Conservation (phyloP, 768 basidiomycete genomes). For the Auriculariales sp. region DNA sequence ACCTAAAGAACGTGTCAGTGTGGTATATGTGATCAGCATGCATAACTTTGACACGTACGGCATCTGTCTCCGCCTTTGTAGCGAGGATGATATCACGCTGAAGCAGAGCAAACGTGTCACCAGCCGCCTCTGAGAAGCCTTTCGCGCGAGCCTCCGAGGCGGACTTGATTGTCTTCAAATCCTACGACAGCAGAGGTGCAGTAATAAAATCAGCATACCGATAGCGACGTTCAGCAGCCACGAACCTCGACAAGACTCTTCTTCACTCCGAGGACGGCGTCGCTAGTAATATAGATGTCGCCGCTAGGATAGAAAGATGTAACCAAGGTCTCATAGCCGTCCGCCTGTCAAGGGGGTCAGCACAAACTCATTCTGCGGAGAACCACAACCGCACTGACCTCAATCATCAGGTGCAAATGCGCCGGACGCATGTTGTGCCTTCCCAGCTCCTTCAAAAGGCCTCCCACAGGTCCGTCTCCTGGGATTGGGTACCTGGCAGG, state of each 20-base stretch:
- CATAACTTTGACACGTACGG: too few species aligned
- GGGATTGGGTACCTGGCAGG: too few species aligned
- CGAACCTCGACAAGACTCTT: slow-evolving; percentile 61
- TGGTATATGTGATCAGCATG: too few species aligned
- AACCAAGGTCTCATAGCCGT: slow-evolving; percentile 54
- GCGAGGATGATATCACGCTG: slow-evolving; percentile 31
- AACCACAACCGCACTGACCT: too few species aligned
- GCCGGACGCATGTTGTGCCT: slow-evolving; percentile 70
- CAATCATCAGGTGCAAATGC: slow-evolving; percentile 62
- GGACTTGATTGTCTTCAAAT: slow-evolving; percentile 38
- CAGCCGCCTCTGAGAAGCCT: slow-evolving; percentile 26
- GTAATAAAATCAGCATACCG: not conserved
- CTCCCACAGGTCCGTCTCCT: slow-evolving; percentile 54
- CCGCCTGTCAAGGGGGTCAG: slow-evolving; percentile 21
- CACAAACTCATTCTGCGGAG: too few species aligned
- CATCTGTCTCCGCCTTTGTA: slow-evolving; percentile 25
- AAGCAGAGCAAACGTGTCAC: slow-evolving; percentile 33
- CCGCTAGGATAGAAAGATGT: slow-evolving; percentile 67
- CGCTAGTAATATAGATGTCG: slow-evolving; percentile 50
- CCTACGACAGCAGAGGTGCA: slow-evolving; percentile 19
- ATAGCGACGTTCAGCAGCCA: slow-evolving; percentile 6
- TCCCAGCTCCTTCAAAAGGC: slow-evolving; percentile 35
- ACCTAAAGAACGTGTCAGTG: too few species aligned
- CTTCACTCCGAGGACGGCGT: slow-evolving; percentile 75
- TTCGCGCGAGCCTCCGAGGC: slow-evolving; percentile 37